Conservation (phyloP, 2,329 filamentous ascomycete genomes). For the Biscogniauxia sp. region DNA sequence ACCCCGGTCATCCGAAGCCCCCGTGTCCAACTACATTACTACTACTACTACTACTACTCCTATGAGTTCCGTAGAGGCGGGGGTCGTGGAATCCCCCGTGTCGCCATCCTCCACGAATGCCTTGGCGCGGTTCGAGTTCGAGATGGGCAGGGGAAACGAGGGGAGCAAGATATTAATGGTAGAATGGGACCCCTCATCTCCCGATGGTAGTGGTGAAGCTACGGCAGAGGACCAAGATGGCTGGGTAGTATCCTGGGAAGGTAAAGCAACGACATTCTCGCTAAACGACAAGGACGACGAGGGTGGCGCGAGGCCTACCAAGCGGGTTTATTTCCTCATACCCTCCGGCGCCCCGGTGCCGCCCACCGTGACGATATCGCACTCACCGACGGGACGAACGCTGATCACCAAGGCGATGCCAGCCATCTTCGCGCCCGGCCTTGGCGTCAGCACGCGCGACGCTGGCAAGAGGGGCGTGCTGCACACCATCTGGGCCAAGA, state of each 20-base stretch:
- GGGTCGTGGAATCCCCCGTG: conserved; percentile 40
- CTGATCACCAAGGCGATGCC: conserved; percentile 74
- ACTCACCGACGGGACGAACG: conserved; percentile 35
- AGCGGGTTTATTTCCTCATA: conserved; percentile 77
- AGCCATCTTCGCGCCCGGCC: conserved; percentile 77
- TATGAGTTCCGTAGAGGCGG: background rate
- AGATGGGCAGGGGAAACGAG: conserved; percentile 71
- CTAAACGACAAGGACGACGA: conserved; percentile 53
- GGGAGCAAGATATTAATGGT: conserved; percentile 93
- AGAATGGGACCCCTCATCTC: conserved; percentile 65
- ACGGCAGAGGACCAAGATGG: conserved; percentile 23
- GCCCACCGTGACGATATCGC: conserved; percentile 64
- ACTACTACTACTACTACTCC: background rate
- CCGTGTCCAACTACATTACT: conserved; percentile 9
- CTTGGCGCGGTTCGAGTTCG: conserved; percentile 86
- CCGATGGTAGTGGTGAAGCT: conserved; percentile 39
- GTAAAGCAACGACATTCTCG: conserved; percentile 70
- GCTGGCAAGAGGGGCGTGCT: conserved; percentile 77
- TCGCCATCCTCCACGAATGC: conserved; percentile 49
- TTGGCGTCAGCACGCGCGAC: conserved; percentile 64
- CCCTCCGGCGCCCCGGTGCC: conserved; percentile 71
- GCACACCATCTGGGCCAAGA: conserved; percentile 89
- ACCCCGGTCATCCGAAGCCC: conserved; percentile 19
- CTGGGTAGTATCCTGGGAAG: conserved; percentile 83
- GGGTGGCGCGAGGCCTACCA: conserved; percentile 39